Evolutionary conservation across 2,329 filamentous ascomycete genomes (phyloP), one percentile per base, ranked within the genome.

Genomic region (Ophiostoma sp.): DNA sequence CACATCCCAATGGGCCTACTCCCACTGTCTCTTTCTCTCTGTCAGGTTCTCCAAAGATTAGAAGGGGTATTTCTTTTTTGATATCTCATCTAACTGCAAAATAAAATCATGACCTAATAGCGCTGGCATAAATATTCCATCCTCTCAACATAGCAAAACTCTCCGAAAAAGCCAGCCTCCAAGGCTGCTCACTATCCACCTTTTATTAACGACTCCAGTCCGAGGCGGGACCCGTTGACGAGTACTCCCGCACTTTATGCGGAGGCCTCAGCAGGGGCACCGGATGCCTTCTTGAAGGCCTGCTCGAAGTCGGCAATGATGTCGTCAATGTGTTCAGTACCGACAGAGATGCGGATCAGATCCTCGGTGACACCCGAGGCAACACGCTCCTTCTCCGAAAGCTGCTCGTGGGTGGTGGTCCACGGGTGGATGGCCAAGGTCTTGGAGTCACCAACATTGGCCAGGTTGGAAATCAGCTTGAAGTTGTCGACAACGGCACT

Each of bases 271-370:
- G 80, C 55, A 82, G n/a, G 83, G 3, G 86, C 82, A 8, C 84
- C 87, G 31, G 82, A 79, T 0, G 88, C 87, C 33, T 88, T 87
- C 80, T 89, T 87, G 83, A 98, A 97, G 0, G 93, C 93, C 85
- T 97, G 95, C 82, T 95, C 92, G 81, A 98, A 98, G 83, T 98
- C 95, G 78, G 91, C 92, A 80, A 97, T 96, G 79, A 98, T 98
- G 80, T 98, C 95, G 84, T 97, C 95, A 80, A 98, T 97, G 82
- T 98, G 94, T 85, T 98, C 95, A 0, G 92, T 97, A 70, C 95
- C 95, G 74, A 98, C 95, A 0, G 95, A 98, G 79, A 98, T 96
- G 76, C 95, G 93, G 82, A 98, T 97, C 52, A 95, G 90, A 80
- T 97, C 95, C 84, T 93, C 91, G 19, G 93, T 96, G 12, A 96